Conservation (phyloP, 2,329 filamentous ascomycete genomes). For the Aspergillus transmontanensis region DNA sequence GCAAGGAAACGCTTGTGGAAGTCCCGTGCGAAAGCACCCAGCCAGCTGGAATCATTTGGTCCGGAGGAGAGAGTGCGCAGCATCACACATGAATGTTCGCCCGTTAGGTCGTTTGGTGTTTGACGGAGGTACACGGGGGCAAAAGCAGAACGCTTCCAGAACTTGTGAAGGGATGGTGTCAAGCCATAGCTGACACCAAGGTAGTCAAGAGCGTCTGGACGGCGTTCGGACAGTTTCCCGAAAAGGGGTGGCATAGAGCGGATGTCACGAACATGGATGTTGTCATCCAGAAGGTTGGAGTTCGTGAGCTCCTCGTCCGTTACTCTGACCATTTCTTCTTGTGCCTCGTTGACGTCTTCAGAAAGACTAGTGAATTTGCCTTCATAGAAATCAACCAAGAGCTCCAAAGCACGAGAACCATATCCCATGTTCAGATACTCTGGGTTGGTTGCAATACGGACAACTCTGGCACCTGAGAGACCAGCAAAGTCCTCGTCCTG, state of each 20-base stretch:
- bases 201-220: conserved; percentile 81
- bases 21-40: conserved; percentile 86
- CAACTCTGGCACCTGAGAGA: conserved; percentile 86
- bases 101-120: conserved; percentile 93
- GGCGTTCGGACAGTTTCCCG: conserved; percentile 79
- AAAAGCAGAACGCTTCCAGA: conserved; percentile 91
- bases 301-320: conserved; percentile 80
- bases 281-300: conserved; percentile 77
- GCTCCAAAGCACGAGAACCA: conserved; percentile 81
- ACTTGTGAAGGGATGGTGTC: conserved; percentile 84
- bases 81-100: conserved; percentile 98
- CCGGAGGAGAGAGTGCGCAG: conserved; percentile 70
- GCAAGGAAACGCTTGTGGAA: conserved; percentile 94
- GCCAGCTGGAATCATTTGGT: conserved; percentile 74
- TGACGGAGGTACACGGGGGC: conserved; percentile 91
- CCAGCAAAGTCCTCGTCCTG: conserved; percentile 96
- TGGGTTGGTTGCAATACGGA: conserved; percentile 94
- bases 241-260: conserved; percentile 92
- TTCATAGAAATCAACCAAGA: conserved; percentile 90
- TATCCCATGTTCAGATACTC: conserved; percentile 94
- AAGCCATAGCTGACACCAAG: conserved; percentile 94
- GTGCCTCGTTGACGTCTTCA: conserved; percentile 61
- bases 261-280: conserved; percentile 87
- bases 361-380: conserved; percentile 85
- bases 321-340: conserved; percentile 71